Evolutionary conservation across 495 filamentous ascomycete species (phyloP), one percentile per base, ranked within the genome.

Genomic region (Xylaria nigripes): DNA sequence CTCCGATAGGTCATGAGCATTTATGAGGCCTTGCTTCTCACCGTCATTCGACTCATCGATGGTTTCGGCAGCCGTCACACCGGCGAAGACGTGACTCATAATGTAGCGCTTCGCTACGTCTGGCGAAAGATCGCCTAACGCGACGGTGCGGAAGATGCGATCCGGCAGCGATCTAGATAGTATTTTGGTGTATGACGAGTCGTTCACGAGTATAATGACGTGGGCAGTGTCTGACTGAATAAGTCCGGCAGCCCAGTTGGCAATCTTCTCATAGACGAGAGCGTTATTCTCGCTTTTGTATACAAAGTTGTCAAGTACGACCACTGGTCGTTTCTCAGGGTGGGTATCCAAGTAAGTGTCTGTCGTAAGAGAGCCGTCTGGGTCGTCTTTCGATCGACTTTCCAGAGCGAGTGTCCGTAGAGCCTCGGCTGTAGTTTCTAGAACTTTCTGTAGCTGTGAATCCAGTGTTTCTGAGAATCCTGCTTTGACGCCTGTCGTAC

Each of bases 401-500:
- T 83, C 76, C 6, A 98, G 73, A 0, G 86, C 86, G 23, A 96
- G 82, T 16, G 80, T 70, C 60, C 86, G 89, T 44, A 98, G 74
- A 6, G 94, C 92, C 3, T 79, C 80, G 3, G 85, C 82, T 0
- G 94, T 88, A 55, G 86, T 96, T 56, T 91, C 87, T 68, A 87
- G 84, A 55, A 98, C 96, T 71, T 97, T 98, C 64, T 79, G 82
- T 4, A 98, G 72, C 63, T 98, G 93, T 0, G 84, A 83, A 65
- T 98, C 93, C 18, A 97, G 69, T 0, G 91, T 97, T 66, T 98
- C 93, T 0, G 87, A 93, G 67, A 98, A 96, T 1, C 93, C 93
- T 13, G 94, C 85, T 62, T 96, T 96, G 43, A 90, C 86, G 12
- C 93, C 93, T 34, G 94, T 95, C 32, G 92, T 90, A 55, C 93